Base-by-base conservation (phyloP, 495 filamentous ascomycete species). In the Aspergillus bertholletiae region DNA sequence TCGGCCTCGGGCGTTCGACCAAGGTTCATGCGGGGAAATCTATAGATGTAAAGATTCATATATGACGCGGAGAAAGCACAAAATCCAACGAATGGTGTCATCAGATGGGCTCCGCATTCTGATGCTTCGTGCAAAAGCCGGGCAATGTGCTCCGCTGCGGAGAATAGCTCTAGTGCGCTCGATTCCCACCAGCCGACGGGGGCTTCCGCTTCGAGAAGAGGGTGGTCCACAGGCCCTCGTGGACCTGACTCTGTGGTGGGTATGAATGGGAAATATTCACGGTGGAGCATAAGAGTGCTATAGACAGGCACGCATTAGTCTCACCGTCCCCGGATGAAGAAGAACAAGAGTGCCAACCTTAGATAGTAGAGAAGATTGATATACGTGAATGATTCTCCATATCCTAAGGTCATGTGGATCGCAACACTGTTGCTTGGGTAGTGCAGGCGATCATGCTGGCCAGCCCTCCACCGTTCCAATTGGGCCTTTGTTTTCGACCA, bases 201-300 rank as follows among this genome's bases (percentile, higher is more conserved):
- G 13, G 56, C 53, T 27, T 65, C 56, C 1, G 44, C 56, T 27
- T 59, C 41, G 7, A 62, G 60, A 9, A 49, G 51, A 15, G 62
- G 62, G 17, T 55, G 62, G 23, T 65, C 62, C 2, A 65, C 49
- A 17, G 62, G 62, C 1, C 62, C 62, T 35, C 54, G 34, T 1
- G 62, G 62, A 18, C 32, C 26, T 1, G 62, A 52, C 45, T 51
- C 49, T 15, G 46, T 30, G 8, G 53, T 57, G 3, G 62, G 62
- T 30, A 65, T 23, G 13, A 65, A 65, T 7, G 62, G 62, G 21
- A 65, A 59, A 49, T 65, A 65, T 51, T 65, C 62, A 7, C 62
- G 56, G n/a, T 59, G 54, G 9, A 65, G 56, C 51, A 65, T 59
- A 2, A 65, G 26, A 9, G 60, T 62, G 22, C 56, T 59, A 1